Evolutionary conservation across 2,329 filamentous ascomycete species (phyloP), one percentile per base, ranked within the genome.

Genomic region (Hypoxylon sp.): DNA sequence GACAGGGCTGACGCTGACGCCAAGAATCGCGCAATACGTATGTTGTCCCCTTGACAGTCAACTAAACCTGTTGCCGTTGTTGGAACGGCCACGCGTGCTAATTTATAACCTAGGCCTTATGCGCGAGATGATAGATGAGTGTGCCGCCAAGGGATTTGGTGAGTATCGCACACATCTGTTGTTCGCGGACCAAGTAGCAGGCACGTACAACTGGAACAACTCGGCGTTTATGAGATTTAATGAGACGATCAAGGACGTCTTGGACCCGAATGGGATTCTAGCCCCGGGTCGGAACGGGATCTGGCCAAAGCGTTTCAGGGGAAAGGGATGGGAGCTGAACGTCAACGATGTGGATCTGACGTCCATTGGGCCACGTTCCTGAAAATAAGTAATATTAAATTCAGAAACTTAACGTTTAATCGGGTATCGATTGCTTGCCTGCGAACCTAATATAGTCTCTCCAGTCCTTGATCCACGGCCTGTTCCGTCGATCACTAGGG

Each of bases 151-250:
- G 4, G 81, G 80, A 2, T 83, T 79, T 64, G 81, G 80, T 18
- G 81, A 83, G 70, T 83, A 83, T 67, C 75, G 81, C 18, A 83
- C 82, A 0, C 81, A 83, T 65, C 66, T 84, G 48, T 76, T 78
- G 4, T 71, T 83, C 22, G 82, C 81, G 76, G 81, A 83, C 57
- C 80, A 83, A 71, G 78, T 84, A n/a, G 78, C 80, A 0, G 75
- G 72, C 9, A 82, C 80, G 4, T 84, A 84, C 64, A 80, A 76
- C 58, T 83, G 78, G 75, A 81, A 81, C 52, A 70, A 79, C 28
- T 76, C 78, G 36, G 77, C 78, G 11, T 68, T 80, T 52, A 79
- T 81, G 78, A 75, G 76, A 45, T 77, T 83, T 45, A 82, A 83
- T 53, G 78, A 82, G 70, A 75, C 68, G 8, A 72, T 83, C 22